phyloP scores from a whole-genome alignment of 2,329 filamentous ascomycete genomes.

The Berkeleyomyces rouxiae region DNA sequence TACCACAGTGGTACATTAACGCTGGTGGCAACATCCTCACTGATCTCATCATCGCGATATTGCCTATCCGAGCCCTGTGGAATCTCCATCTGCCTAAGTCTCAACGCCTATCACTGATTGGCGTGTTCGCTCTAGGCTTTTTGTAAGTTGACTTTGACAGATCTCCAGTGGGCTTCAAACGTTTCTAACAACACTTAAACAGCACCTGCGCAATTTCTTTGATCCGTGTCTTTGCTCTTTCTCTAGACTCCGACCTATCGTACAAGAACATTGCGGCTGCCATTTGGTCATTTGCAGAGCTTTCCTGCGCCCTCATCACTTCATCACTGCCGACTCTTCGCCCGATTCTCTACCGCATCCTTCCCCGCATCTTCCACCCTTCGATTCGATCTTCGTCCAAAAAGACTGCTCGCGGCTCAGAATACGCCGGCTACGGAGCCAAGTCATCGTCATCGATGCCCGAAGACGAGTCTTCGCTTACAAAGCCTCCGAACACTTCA shows the following conservation, averaged over 20 bases:
- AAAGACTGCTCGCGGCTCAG: neutral
- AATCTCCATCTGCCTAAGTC: constrained; percentile 14
- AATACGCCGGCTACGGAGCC: constrained; percentile 1
- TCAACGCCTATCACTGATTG: constrained; percentile 15
- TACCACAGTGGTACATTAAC: constrained; percentile 15
- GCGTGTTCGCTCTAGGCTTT: constrained; percentile 16
- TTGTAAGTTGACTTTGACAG: constrained; percentile 13
- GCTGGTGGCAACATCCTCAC: constrained; percentile 15
- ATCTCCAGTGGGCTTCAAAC: neutral
- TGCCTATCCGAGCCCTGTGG: constrained; percentile 15
- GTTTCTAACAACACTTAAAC: neutral
- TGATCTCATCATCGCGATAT: constrained; percentile 13
- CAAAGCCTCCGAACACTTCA: constrained; percentile 1
- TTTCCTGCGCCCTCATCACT: constrained; percentile 16
- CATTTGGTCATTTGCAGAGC: constrained; percentile 17
- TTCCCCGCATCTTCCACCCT: constrained; percentile 16
- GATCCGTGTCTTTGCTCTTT: constrained; percentile 16
- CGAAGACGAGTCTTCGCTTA: neutral
- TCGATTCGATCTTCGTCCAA: neutral
- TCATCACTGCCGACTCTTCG: constrained; percentile 18
- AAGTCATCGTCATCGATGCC: neutral
- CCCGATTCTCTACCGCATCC: constrained; percentile 17
- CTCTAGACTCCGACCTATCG: constrained; percentile 15
- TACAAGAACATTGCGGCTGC: constrained; percentile 19
- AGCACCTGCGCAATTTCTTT: constrained; percentile 18